A percentile compares a stretch with the other conserved stretches of the same genome.
These are phyloP conservation scores for Dipodascus albidus DNA, from an alignment of 805 yeast genomes.

Conservation along the genomic window DNA sequence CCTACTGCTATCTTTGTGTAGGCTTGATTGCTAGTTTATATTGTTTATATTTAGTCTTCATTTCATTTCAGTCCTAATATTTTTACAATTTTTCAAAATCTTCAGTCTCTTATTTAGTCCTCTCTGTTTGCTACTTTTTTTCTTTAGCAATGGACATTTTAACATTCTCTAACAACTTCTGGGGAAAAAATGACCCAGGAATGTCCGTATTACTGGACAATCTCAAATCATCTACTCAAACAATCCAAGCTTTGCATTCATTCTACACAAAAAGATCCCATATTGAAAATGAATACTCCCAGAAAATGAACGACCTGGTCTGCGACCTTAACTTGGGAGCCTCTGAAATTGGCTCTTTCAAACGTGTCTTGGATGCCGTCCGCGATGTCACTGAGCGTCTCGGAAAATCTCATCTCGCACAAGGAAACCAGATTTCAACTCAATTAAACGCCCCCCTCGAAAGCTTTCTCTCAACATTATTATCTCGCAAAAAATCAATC, in stretches of 20 bases:
- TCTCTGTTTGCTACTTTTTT: neutral
- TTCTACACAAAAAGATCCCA: slow-evolving; percentile 43
- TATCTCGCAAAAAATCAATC: slow-evolving; percentile 42
- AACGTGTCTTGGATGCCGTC: slow-evolving; percentile 47
- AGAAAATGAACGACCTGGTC: slow-evolving; percentile 37
- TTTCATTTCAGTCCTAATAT: neutral
- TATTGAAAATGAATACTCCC: slow-evolving; percentile 65
- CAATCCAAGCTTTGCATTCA: slow-evolving; percentile 38
- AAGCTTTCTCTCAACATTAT: slow-evolving; percentile 39
- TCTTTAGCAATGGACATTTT: neutral
- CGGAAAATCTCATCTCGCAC: slow-evolving; percentile 42
- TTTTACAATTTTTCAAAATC: too few relatives aligned
- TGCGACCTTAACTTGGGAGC: slow-evolving; percentile 41
- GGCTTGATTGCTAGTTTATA: too few relatives aligned
- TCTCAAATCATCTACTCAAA: slow-evolving; percentile 46
- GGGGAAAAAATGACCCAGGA: slow-evolving; percentile 55
- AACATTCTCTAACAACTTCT: slow-evolving; percentile 25
- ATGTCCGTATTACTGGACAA: slow-evolving; percentile 41
- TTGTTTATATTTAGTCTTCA: neutral
- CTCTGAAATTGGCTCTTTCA: slow-evolving; percentile 48
- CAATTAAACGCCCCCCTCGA: slow-evolving; percentile 42
- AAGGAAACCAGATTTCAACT: slow-evolving; percentile 37
- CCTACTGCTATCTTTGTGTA: neutral
- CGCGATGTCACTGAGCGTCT: slow-evolving; percentile 49
- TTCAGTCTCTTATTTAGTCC: neutral